Evolutionary conservation across 179 eudicot species (phyloP), one percentile per base, ranked within the genome.

Genomic region (Drosera spatulata): DNA sequence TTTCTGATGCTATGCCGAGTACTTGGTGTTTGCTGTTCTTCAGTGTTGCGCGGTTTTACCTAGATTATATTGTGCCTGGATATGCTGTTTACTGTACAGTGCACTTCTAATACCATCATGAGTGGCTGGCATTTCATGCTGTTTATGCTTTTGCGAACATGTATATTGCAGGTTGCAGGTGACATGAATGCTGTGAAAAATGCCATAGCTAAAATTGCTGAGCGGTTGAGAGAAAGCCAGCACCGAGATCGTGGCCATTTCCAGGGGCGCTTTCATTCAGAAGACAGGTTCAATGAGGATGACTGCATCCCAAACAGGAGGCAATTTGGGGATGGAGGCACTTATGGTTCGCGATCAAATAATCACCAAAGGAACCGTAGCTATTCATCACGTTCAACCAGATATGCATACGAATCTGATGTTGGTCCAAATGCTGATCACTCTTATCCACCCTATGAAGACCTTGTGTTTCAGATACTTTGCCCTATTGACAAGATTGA

Each of bases 171-270:
- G 99, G 75, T 93, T 60, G 84, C 89, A 62, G 96, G 99, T 74
- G 96, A 89, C 69, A 55, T 62, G 64, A 68, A 69, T 75, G 75
- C 83, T 51, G 99, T 89, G 62, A 93, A 89, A 75, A 82, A 73
- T 64, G 99, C 99, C 44, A 68, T 93, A 59, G 65, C 82, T 61
- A 78, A 76, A 56, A 82, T 89, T 54, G 84, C 99, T 38, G 82
- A 95, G 9, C 95, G 96, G 50, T 77, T 93, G 80, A 82, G 89
- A 69, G 96, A 93, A 78, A 93, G 99, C 69, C 99, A 93, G 68
- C 99, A 93, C 75, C 95, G 99, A 62, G 99, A 93, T 67, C 88
- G 99, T 52, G 67, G 80, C 70, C 75, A 78, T 66, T 77, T 78
- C 68, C 85, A 74, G 39, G 80, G 80, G 4, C 77, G 93, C 70